Percentiles rank a stretch among this genome's conserved stretches.
phyloP scores from a whole-genome alignment of 1,139 yeast genomes.

The Taphrina wiesneri region DNA sequence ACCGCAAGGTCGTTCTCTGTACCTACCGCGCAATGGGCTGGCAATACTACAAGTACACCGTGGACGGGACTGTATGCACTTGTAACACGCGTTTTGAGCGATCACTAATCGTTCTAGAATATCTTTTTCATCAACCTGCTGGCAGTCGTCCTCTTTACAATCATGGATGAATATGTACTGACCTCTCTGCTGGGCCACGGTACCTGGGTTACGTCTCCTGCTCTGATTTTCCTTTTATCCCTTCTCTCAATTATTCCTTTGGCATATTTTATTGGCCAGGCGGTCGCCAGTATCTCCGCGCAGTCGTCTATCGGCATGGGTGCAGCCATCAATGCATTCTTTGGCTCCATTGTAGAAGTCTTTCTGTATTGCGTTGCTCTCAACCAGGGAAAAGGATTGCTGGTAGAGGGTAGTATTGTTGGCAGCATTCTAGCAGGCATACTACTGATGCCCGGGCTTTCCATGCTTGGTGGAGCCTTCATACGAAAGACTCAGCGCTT shows the following conservation, averaged over 20 bases:
- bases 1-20: constrained; percentile 58
- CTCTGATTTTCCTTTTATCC: constrained; percentile 66
- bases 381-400: constrained; percentile 75
- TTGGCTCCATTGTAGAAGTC: constrained; percentile 92
- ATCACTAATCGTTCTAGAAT: constrained; percentile 47
- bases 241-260: constrained; percentile 84
- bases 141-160: constrained; percentile 76
- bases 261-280: constrained; percentile 97
- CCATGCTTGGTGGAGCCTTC: constrained; percentile 96
- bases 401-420: constrained; percentile 96
- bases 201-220: constrained; percentile 59
- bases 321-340: constrained; percentile 96
- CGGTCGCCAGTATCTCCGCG: constrained; percentile 96
- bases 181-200: constrained; percentile 56
- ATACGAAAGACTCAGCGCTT: constrained; percentile 89
- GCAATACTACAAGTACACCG: constrained; percentile 92
- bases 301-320: constrained; percentile 99
- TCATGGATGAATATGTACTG: constrained; percentile 70
- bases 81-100: not conserved
- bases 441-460: constrained; percentile 81
- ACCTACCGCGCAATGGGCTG: constrained; percentile 90
- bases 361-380: constrained; percentile 90
- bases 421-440: constrained; percentile 95
- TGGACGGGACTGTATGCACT: constrained; percentile 70
- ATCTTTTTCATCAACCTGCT: constrained; percentile 84